Conservation (phyloP, 2,329 filamentous ascomycete genomes). For the Aspergillus niger region DNA sequence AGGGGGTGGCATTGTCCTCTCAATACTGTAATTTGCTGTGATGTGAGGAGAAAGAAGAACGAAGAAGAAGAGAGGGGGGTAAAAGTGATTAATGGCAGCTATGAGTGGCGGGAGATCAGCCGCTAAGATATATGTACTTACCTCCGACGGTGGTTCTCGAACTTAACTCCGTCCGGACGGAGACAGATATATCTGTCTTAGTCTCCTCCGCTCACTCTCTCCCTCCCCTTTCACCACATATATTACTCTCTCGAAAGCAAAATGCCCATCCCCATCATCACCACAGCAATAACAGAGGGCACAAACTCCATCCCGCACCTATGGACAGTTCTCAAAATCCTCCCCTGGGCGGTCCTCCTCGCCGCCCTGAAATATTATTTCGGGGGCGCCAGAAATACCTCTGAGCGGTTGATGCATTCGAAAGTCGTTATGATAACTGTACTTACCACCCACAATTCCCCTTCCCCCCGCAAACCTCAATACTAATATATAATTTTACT, state of each 20-base stretch:
- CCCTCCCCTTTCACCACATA: not conserved
- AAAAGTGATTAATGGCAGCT: slow-evolving; percentile 11
- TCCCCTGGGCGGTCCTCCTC: slow-evolving; percentile 55
- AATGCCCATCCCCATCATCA: slow-evolving; percentile 65
- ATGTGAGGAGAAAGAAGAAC: not conserved
- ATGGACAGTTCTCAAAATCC: slow-evolving; percentile 54
- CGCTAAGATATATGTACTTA: slow-evolving; percentile 12
- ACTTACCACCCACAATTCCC: slow-evolving; percentile 25
- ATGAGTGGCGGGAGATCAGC: slow-evolving; percentile 27
- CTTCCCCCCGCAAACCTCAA: not conserved
- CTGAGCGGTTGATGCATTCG: slow-evolving; percentile 85
- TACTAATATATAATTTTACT: not conserved
- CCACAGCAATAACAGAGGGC: slow-evolving; percentile 57
- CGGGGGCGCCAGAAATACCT: slow-evolving; percentile 70
- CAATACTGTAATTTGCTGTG: not conserved
- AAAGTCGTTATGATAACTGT: slow-evolving; percentile 92
- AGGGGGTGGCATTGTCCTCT: not conserved
- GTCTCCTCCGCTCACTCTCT: slow-evolving; percentile 10
- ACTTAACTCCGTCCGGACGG: slow-evolving; percentile 2
- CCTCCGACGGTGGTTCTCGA: not conserved
- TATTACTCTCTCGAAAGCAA: not conserved
- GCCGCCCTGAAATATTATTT: slow-evolving; percentile 72
- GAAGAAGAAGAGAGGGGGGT: too few relatives aligned
- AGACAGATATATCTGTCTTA: slow-evolving; percentile 7
- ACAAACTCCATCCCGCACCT: slow-evolving; percentile 56